Percentiles rank a stretch among this genome's conserved stretches.
Evolutionary conservation across 2,329 filamentous ascomycete species (phyloP).

Genomic region (Scedosporium apiospermum): DNA sequence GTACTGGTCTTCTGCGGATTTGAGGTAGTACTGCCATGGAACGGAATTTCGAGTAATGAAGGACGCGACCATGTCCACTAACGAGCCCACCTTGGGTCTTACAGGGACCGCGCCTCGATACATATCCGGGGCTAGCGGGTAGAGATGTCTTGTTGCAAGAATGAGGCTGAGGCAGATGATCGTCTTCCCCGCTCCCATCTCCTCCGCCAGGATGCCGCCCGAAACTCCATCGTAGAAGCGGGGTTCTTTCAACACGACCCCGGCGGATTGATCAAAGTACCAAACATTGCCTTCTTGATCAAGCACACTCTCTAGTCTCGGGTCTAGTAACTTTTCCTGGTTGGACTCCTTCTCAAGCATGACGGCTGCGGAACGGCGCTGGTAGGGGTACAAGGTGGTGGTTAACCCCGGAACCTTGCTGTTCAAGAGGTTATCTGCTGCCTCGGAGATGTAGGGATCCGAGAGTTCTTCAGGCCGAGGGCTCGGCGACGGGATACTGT

Average conservation of each 20-base stretch:
- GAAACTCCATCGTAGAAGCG: constrained; percentile 62
- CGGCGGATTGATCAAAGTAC: constrained; percentile 61
- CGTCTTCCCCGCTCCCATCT: constrained; percentile 81
- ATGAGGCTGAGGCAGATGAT: constrained; percentile 74
- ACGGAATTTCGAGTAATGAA: constrained; percentile 55
- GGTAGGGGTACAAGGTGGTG: constrained; percentile 66
- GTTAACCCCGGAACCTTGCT: constrained; percentile 46
- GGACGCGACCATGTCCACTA: constrained; percentile 69
- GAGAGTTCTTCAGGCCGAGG: constrained; percentile 41
- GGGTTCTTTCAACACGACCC: constrained; percentile 54
- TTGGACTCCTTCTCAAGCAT: constrained; percentile 77
- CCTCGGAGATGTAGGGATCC: constrained; percentile 40
- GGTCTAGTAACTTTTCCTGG: constrained; percentile 58
- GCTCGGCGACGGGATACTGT: constrained; percentile 58
- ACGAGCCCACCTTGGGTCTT: constrained; percentile 43
- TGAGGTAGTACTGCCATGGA: constrained; percentile 61
- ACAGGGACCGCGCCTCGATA: constrained; percentile 34
- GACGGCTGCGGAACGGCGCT: constrained; percentile 65
- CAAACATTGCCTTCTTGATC: constrained; percentile 55
- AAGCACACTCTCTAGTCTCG: constrained; percentile 51
- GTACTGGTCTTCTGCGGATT: constrained; percentile 30
- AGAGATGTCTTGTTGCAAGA: constrained; percentile 62
- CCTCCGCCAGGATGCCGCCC: constrained; percentile 72
- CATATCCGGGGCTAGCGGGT: constrained; percentile 54
- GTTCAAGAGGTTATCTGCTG: constrained; percentile 46